phyloP scores from a whole-genome alignment of 2,329 filamentous ascomycete species.

The Trichoderma sp. region DNA sequence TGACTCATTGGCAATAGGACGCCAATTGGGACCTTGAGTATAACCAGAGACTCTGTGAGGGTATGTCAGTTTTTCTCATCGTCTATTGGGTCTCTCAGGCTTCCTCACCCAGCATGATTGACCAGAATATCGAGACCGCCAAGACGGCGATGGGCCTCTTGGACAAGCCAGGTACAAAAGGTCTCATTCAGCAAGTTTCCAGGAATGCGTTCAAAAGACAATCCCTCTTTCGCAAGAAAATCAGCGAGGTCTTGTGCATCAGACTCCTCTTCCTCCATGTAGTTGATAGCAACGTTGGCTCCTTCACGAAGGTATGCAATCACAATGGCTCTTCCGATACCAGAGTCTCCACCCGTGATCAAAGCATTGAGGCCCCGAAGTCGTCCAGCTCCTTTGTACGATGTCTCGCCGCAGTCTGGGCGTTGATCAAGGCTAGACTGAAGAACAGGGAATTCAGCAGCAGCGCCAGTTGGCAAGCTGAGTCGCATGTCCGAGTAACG shows the following conservation, averaged over 20 bases:
- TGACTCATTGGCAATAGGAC: neutral
- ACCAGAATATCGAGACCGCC: neutral
- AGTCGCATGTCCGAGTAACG: neutral
- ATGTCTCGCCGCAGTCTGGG: neutral
- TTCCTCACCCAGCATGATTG: neutral
- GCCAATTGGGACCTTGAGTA: neutral
- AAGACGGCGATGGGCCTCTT: neutral
- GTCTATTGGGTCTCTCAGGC: rapidly evolving
- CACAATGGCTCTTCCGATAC: neutral
- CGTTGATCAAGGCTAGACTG: neutral
- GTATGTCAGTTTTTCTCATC: neutral
- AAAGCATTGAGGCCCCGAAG: neutral
- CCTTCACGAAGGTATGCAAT: neutral
- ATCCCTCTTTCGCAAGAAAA: neutral
- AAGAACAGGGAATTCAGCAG: neutral
- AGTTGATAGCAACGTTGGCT: neutral
- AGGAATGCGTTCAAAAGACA: neutral
- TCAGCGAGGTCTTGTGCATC: neutral
- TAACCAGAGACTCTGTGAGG: neutral
- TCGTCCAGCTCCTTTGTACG: neutral
- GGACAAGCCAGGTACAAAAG: neutral
- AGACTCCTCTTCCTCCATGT: neutral
- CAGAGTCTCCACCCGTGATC: neutral
- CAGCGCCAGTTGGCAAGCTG: neutral
- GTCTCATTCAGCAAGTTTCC: neutral